Evolutionary conservation across 768 basidiomycete genomes (phyloP).

Genomic region (Coprinopsis strossmayeri): DNA sequence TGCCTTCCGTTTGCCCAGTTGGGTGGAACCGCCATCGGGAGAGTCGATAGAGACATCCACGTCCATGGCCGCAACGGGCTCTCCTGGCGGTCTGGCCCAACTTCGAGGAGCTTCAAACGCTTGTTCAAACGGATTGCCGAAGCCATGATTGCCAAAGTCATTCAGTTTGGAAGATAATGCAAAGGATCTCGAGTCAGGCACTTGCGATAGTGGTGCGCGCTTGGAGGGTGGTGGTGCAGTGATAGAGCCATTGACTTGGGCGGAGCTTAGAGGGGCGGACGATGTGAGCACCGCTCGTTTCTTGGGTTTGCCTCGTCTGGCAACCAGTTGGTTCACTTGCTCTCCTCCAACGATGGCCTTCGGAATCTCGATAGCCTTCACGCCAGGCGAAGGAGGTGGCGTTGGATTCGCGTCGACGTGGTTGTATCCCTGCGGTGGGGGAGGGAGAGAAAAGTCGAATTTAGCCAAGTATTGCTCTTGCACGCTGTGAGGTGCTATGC

Average conservation of each 20-base stretch:
- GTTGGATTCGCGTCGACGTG: constrained; percentile 33
- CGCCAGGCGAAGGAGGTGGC: constrained; percentile 22
- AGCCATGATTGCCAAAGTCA: constrained; percentile 23
- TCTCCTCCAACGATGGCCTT: constrained; percentile 39
- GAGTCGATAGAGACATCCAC: constrained; percentile 51
- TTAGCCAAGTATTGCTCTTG: constrained; percentile 79
- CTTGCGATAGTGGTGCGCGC: constrained; percentile 27
- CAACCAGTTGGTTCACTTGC: constrained; percentile 65
- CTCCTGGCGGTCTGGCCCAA: constrained; percentile 16
- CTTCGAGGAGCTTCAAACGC: constrained; percentile 34
- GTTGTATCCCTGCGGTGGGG: constrained; percentile 66
- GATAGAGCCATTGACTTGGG: constrained; percentile 16
- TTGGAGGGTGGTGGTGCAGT: constrained; percentile 27
- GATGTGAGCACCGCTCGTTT: constrained; percentile 36
- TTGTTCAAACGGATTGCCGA: constrained; percentile 45
- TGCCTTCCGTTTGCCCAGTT: constrained; percentile 52
- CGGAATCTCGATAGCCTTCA: constrained; percentile 23
- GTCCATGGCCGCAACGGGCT: constrained; percentile 39
- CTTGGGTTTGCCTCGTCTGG: constrained; percentile 60
- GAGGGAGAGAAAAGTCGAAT: constrained; percentile 67
- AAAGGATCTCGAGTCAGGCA: constrained; percentile 19
- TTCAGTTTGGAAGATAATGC: constrained; percentile 12
- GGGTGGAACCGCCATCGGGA: constrained; percentile 32
- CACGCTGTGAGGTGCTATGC: constrained; percentile 65
- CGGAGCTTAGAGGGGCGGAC: constrained; percentile 15